Evolutionary conservation across 176 grass and related monocot species (phyloP).

Genomic region (Aegilops longissima): DNA sequence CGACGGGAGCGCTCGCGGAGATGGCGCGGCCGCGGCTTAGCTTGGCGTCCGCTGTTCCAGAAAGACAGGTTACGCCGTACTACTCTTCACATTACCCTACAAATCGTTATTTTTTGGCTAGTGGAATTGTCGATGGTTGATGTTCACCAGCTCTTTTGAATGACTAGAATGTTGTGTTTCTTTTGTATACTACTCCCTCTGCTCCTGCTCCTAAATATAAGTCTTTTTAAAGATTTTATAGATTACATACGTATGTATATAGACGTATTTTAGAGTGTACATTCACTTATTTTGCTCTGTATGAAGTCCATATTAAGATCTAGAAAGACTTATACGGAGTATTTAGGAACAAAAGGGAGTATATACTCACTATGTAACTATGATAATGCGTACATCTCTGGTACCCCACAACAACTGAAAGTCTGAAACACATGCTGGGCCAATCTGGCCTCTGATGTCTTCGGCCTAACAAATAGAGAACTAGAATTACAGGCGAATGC

Average conservation of each 20-base stretch:
- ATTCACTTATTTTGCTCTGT: too few relatives aligned
- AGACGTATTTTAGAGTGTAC: too few relatives aligned
- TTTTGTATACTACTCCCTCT: background rate
- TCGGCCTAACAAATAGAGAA: background rate
- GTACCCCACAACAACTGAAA: background rate
- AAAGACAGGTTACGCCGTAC: background rate
- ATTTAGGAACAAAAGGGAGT: too few relatives aligned
- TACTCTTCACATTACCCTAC: background rate
- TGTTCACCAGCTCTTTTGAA: background rate
- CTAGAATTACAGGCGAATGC: background rate
- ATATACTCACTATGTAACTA: too few relatives aligned
- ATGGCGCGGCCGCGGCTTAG: background rate
- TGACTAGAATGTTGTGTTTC: background rate
- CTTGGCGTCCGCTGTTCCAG: background rate
- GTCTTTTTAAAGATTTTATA: too few relatives aligned
- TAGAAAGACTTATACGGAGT: too few relatives aligned
- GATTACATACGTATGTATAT: too few relatives aligned
- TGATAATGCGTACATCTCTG: background rate
- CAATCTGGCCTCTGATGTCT: background rate
- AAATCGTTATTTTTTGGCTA: background rate
- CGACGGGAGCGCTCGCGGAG: background rate
- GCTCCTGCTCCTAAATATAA: too few relatives aligned
- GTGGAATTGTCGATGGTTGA: background rate
- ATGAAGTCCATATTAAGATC: too few relatives aligned
- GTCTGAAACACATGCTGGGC: background rate